Evolutionary conservation across 164 flowering plant species (phyloP), one percentile per base, ranked within the genome.

Genomic region (Malania oleifera): DNA sequence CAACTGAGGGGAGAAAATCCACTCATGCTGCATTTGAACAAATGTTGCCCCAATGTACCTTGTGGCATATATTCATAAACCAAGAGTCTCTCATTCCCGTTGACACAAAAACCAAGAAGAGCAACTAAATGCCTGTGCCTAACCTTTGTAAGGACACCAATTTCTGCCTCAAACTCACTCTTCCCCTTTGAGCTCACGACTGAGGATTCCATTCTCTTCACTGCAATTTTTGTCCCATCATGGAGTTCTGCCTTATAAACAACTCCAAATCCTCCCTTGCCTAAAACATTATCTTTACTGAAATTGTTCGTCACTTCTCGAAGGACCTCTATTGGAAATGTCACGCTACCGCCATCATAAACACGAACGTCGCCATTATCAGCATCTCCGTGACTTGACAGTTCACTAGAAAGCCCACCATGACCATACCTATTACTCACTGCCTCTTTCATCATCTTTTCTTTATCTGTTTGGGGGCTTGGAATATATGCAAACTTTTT

Each of bases 11-110:
- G 71, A 20, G 70, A 22, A 11, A 38, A 52, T 9, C 66, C 67
- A 17, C 22, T n/a, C 44, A 70, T 65, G 2, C 23, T 29, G 57
- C 56, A 50, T 0, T 74, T 76, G 47, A 76, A 78, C 34, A 81
- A 59, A 56, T 75, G 82, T 43, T 78, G 79, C 27, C 68, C 73
- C 52, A 81, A 54, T 15, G 82, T 81, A 40, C 85, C 85, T 52
- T 74, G 77, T 4, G 85, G 76, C 85, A 81, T 81, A 49, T 69
- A 81, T 69, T 81, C 82, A 55, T 78, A 81, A 3, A 78, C 81
- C 60, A 81, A 28, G 50, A 81, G 74, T 51, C 79, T 72, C 56
- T 81, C 85, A 39, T 70, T 61, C 3, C 73, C 79, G 54, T 74
- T 72, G 17, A 61, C 29, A 45, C 85, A 81, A 43, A 62, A 78